A percentile compares a stretch with the other conserved stretches of the same genome.
These are phyloP conservation scores for Vigna reflexopilosa DNA, from an alignment of 306 rosid species.

Conservation along the genomic window DNA sequence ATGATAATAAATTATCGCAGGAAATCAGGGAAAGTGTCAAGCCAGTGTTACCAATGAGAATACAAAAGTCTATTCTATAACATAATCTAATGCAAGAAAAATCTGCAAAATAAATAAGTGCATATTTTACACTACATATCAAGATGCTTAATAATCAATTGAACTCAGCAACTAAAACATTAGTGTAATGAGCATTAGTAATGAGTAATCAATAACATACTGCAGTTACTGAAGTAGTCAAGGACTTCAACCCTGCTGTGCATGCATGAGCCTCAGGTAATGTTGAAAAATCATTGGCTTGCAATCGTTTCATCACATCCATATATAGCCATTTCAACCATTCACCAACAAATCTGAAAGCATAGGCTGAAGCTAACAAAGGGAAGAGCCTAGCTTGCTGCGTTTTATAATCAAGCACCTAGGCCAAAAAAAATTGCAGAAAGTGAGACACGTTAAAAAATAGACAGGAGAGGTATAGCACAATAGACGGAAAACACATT, in stretches of 20 bases:
- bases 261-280: slow-evolving; percentile 99
- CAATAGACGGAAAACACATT: slow-evolving; percentile 2
- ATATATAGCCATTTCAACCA: slow-evolving; percentile 96
- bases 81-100: slow-evolving; percentile 30
- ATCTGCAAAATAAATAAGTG: slow-evolving; percentile 2
- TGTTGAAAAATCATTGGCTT: slow-evolving; percentile 82
- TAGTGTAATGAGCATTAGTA: slow-evolving; percentile 26
- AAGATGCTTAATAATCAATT: slow-evolving; percentile 34
- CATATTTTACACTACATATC: slow-evolving; percentile 16
- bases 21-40: neutral
- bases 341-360: slow-evolving; percentile 98
- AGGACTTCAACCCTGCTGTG: slow-evolving; percentile 96
- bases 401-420: slow-evolving; percentile 98
- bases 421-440: slow-evolving; percentile 41
- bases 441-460: slow-evolving; percentile 28
- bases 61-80: slow-evolving; percentile 2
- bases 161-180: slow-evolving; percentile 16
- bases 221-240: slow-evolving; percentile 95
- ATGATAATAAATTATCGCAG: slow-evolving; percentile 11
- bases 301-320: slow-evolving; percentile 89
- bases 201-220: slow-evolving; percentile 60
- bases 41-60: slow-evolving; percentile 11
- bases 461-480: slow-evolving; percentile 21
- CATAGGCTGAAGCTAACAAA: slow-evolving; percentile 97
- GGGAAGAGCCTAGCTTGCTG: slow-evolving; percentile 98